Percentiles rank a stretch among this genome's conserved stretches.
These are phyloP conservation scores for Lecanicillium sp. DNA, from an alignment of 2,329 filamentous ascomycete species.

Conservation along the genomic window DNA sequence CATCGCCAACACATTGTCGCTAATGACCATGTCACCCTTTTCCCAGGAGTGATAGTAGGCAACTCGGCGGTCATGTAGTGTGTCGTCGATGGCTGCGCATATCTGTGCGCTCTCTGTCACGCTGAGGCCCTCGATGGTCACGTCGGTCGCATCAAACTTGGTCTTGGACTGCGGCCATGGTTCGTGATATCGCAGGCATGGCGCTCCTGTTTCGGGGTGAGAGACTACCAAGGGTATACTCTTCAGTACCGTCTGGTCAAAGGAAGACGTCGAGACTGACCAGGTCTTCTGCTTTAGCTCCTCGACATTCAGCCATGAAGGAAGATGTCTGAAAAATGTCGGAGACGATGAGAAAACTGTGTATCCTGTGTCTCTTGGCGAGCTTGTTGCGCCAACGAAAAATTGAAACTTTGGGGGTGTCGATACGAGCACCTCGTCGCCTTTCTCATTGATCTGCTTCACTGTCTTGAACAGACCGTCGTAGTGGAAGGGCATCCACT, in stretches of 20 bases:
- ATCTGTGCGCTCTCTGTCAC: slow-evolving; percentile 28
- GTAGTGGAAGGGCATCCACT: slow-evolving; percentile 53
- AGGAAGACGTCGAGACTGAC: slow-evolving; percentile 43
- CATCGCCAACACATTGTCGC: slow-evolving; percentile 45
- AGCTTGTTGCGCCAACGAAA: slow-evolving; percentile 41
- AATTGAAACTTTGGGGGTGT: slow-evolving; percentile 46
- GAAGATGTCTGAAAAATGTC: slow-evolving; percentile 42
- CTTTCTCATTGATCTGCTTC: slow-evolving; percentile 32
- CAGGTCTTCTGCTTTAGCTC: slow-evolving; percentile 37
- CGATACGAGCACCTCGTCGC: slow-evolving; percentile 35
- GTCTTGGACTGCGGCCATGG: slow-evolving; percentile 49
- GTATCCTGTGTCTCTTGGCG: slow-evolving; percentile 45
- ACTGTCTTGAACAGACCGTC: slow-evolving; percentile 51
- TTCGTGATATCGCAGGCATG: slow-evolving; percentile 50
- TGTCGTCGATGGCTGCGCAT: slow-evolving; percentile 33
- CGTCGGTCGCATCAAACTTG: slow-evolving; percentile 39
- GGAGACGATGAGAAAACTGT: slow-evolving; percentile 49
- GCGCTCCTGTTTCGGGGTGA: slow-evolving; percentile 39
- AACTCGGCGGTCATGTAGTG: slow-evolving; percentile 44
- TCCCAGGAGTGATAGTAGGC: slow-evolving; percentile 48
- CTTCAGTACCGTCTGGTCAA: slow-evolving; percentile 36
- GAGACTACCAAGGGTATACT: slow-evolving; percentile 38
- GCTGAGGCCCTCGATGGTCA: slow-evolving; percentile 34
- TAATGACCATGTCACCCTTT: slow-evolving; percentile 48
- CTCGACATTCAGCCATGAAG: slow-evolving; percentile 29